Conservation (phyloP, 2,329 filamentous ascomycete genomes). For the Alternaria metachromatica region DNA sequence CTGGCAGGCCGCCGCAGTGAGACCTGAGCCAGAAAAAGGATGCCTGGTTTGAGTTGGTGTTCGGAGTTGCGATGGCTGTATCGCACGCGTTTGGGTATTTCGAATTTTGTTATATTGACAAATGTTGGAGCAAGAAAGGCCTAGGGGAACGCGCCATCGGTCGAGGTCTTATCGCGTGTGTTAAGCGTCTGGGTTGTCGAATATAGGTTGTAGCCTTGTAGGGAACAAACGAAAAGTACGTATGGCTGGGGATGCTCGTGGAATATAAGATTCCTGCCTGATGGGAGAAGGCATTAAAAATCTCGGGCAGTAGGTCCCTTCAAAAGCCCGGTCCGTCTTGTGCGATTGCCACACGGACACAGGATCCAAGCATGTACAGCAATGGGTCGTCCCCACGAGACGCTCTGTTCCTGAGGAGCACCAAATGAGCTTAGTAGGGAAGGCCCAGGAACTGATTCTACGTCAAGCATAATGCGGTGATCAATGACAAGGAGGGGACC, state of each 20-base stretch:
- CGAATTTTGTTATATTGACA: constrained; percentile 51
- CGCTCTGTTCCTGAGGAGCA: constrained; percentile 53
- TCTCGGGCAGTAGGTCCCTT: constrained; percentile 47
- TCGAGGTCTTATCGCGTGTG: constrained; percentile 47
- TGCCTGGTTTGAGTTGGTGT: constrained; percentile 44
- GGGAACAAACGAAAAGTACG: constrained; percentile 34
- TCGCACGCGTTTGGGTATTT: constrained; percentile 52
- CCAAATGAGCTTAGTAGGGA: constrained; percentile 51
- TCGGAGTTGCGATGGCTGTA: constrained; percentile 44
- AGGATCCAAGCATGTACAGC: constrained; percentile 49
- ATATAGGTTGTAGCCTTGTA: constrained; percentile 46
- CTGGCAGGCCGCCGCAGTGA: constrained; percentile 56
- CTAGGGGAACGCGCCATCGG: constrained; percentile 46
- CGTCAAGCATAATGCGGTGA: constrained; percentile 55
- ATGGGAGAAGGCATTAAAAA: constrained; percentile 49
- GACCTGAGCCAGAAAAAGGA: constrained; percentile 53
- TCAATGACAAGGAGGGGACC: constrained; percentile 48
- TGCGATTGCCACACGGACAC: constrained; percentile 53
- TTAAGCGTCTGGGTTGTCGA: constrained; percentile 48
- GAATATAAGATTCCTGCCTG: constrained; percentile 50
- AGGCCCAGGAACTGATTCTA: constrained; percentile 51
- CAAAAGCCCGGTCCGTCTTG: constrained; percentile 45
- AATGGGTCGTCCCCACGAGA: constrained; percentile 50
- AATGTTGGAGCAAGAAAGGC: constrained; percentile 48
- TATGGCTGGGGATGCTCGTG: constrained; percentile 45